phyloP scores from a whole-genome alignment of 129 eudicot species.

The Flaveria linearis region DNA sequence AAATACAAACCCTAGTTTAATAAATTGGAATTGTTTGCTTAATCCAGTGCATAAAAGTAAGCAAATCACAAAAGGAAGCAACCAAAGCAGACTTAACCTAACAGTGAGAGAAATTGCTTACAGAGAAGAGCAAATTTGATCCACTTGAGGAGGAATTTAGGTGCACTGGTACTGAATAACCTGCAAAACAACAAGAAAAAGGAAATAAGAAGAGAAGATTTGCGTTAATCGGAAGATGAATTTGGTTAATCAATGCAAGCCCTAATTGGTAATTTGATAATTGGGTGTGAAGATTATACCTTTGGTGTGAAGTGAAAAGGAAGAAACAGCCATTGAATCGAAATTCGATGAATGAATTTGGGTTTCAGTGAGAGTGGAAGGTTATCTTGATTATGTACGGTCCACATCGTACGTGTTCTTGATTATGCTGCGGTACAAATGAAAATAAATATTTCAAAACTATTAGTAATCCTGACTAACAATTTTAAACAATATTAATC shows the following conservation, averaged over 20 bases:
- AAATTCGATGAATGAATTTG: no score
- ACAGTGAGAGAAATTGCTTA: conserved; percentile 15
- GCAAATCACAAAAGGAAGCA: neutral
- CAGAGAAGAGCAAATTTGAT: conserved; percentile 26
- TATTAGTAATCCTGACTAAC: no score
- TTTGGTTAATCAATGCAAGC: neutral
- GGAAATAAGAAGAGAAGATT: neutral
- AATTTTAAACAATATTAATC: no score
- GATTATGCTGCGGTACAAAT: no score
- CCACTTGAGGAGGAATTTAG: conserved; percentile 19
- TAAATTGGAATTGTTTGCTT: no score
- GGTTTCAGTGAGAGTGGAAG: neutral
- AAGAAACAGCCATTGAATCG: conserved; percentile 24
- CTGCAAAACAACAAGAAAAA: conserved; percentile 13
- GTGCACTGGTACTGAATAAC: conserved; percentile 30
- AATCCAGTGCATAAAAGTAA: no score
- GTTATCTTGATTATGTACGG: conserved; percentile 30
- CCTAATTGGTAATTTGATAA: conserved; percentile 20
- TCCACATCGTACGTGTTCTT: neutral
- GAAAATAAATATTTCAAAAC: no score
- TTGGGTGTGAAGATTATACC: conserved; percentile 11
- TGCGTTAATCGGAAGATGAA: conserved; percentile 5
- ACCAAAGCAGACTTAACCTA: neutral
- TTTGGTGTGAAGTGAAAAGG: conserved; percentile 27
- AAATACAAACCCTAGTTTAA: neutral